Evolutionary conservation across 176 grass and related monocot genomes (phyloP).

Genomic region (Triticum dicoccoides): DNA sequence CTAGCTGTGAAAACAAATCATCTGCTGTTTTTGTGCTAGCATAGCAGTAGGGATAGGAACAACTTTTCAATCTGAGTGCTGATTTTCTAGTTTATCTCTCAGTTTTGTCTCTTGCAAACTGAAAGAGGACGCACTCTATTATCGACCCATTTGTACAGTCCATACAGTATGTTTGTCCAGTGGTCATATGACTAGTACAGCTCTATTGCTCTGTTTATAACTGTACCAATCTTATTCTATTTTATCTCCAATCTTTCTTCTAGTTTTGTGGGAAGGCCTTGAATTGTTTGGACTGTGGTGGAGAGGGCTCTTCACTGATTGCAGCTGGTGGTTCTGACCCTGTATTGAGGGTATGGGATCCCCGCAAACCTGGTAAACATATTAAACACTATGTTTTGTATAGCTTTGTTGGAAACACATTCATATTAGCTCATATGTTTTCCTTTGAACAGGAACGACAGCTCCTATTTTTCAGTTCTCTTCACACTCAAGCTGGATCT

Average conservation of each 20-base stretch:
- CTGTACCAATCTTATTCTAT: constrained; percentile 9
- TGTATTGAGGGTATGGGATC: constrained; percentile 89
- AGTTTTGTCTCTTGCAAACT: neutral
- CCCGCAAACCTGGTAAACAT: constrained; percentile 89
- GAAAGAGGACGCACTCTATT: neutral
- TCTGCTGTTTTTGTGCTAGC: neutral
- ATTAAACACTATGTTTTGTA: neutral
- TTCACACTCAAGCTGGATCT: constrained; percentile 88
- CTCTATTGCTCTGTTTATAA: neutral
- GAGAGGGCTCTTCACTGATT: constrained; percentile 81
- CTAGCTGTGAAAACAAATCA: neutral
- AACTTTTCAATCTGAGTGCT: neutral
- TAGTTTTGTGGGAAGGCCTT: constrained; percentile 85
- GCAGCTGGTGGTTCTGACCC: constrained; percentile 83
- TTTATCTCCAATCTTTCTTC: constrained; percentile 14
- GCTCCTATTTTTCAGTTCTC: constrained; percentile 95
- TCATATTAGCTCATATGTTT: constrained; percentile 14
- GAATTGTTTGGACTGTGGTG: constrained; percentile 90
- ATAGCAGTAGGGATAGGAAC: neutral
- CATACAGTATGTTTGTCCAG: neutral
- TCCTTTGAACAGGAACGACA: constrained; percentile 57
- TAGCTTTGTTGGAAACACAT: constrained; percentile 14
- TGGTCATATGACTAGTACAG: neutral
- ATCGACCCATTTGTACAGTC: neutral
- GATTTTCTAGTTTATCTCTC: neutral